Conservation (phyloP, 345 rosid genomes). For the Mercurialis annua region DNA sequence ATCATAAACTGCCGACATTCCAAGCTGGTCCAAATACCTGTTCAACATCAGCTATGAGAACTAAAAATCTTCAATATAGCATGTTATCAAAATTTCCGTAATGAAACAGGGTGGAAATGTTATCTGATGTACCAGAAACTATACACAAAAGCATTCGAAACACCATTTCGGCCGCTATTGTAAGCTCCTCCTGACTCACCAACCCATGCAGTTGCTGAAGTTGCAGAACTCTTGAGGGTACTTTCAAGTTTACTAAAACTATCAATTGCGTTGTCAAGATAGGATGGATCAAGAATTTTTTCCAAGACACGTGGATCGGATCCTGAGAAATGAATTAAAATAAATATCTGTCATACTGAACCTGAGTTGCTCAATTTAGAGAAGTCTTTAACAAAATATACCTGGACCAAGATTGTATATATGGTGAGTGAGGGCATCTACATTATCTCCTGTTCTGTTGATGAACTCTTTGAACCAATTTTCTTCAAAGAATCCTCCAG, state of each 20-base stretch:
- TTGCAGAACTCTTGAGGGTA: conserved; percentile 47
- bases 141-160: conserved; percentile 78
- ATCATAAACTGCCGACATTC: conserved; percentile 60
- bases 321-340: conserved; percentile 43
- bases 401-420: conserved; percentile 98
- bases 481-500: conserved; percentile 82
- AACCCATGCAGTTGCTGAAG: conserved; percentile 74
- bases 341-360: conserved; percentile 12
- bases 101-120: conserved; percentile 50
- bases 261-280: conserved; percentile 52
- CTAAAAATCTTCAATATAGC: neutral
- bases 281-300: conserved; percentile 69
- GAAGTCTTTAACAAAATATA: conserved; percentile 24
- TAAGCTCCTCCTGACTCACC: conserved; percentile 97
- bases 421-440: conserved; percentile 71
- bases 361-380: neutral
- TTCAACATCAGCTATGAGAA: conserved; percentile 4
- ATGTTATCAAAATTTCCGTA: conserved; percentile 47
- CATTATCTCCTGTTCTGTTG: conserved; percentile 41
- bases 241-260: conserved; percentile 53
- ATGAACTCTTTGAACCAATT: conserved; percentile 65
- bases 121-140: conserved; percentile 75
- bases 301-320: conserved; percentile 57
- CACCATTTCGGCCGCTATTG: conserved; percentile 80
- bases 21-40: conserved; percentile 97